Percentiles rank a stretch among this genome's conserved stretches.
phyloP scores from a whole-genome alignment of 164 flowering plant species.

The Macadamia tetraphylla region DNA sequence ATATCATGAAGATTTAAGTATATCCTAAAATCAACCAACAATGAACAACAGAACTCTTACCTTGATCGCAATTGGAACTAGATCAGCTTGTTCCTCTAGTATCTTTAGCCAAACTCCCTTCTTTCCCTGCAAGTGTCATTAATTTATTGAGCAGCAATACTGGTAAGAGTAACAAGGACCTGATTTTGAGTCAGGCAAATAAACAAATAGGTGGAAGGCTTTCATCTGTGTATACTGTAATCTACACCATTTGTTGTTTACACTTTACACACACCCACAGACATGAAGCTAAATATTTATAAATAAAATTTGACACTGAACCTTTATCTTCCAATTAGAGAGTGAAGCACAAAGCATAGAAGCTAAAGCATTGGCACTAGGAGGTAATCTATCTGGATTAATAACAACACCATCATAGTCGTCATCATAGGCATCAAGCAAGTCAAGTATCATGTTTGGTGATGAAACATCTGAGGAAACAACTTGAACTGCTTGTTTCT shows the following conservation, averaged over 20 bases:
- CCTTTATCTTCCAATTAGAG: slow-evolving; percentile 47
- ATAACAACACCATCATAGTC: slow-evolving; percentile 51
- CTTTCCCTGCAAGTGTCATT: slow-evolving; percentile 38
- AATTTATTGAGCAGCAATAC: too few relatives aligned
- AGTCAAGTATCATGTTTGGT: slow-evolving; percentile 18
- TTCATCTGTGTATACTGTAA: too few relatives aligned
- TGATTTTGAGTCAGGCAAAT: too few relatives aligned
- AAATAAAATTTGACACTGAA: slow-evolving; percentile 2
- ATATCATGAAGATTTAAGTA: too few relatives aligned
- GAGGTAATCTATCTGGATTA: slow-evolving; percentile 42
- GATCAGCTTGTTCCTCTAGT: slow-evolving; percentile 39
- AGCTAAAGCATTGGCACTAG: slow-evolving; percentile 41
- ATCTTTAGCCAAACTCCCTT: slow-evolving; percentile 57
- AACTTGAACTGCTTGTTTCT: slow-evolving; percentile 22
- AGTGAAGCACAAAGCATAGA: slow-evolving; percentile 41
- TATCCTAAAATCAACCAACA: too few relatives aligned
- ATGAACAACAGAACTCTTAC: slow-evolving; percentile 15
- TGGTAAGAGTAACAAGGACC: too few relatives aligned
- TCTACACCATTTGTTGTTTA: too few relatives aligned
- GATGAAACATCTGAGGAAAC: slow-evolving; percentile 28
- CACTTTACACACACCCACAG: too few relatives aligned
- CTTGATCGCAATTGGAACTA: slow-evolving; percentile 65
- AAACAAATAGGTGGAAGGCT: too few relatives aligned
- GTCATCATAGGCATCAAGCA: slow-evolving; percentile 49
- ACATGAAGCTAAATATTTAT: background rate